Conservation (phyloP, 2,329 filamentous ascomycete genomes). For the Arthroderma uncinatum region DNA sequence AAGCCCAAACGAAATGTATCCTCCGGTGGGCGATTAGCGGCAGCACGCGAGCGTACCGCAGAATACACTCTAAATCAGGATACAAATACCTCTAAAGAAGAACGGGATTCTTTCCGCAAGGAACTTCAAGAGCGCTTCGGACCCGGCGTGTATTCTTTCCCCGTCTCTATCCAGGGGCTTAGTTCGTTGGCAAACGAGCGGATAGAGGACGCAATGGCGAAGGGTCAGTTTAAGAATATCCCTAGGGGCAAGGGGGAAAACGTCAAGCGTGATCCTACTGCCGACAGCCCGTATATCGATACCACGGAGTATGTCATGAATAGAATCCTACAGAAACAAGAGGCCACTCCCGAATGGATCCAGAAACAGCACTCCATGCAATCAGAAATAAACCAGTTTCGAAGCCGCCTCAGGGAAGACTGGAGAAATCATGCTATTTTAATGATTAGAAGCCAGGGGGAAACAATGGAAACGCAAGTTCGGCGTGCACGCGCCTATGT, state of each 20-base stretch:
- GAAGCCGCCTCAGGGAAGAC: slow-evolving; percentile 61
- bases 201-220: slow-evolving; percentile 86
- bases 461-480: slow-evolving; percentile 63
- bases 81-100: slow-evolving; percentile 52
- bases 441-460: slow-evolving; percentile 66
- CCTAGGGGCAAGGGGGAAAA: slow-evolving; percentile 63
- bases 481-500: slow-evolving; percentile 61
- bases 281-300: slow-evolving; percentile 80
- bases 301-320: slow-evolving; percentile 98
- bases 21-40: slow-evolving; percentile 42
- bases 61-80: slow-evolving; percentile 45
- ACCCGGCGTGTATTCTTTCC: slow-evolving; percentile 59
- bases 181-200: slow-evolving; percentile 76
- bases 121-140: slow-evolving; percentile 73
- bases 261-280: slow-evolving; percentile 62
- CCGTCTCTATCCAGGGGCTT: slow-evolving; percentile 66
- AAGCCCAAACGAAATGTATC: slow-evolving; percentile 32
- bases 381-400: slow-evolving; percentile 57
- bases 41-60: slow-evolving; percentile 48
- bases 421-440: slow-evolving; percentile 77
- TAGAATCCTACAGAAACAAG: slow-evolving; percentile 93
- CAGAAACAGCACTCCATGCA: slow-evolving; percentile 92
- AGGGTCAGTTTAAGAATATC: slow-evolving; percentile 81
- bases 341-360: slow-evolving; percentile 94
- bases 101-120: slow-evolving; percentile 58